Base-by-base conservation (phyloP, 2,329 filamentous ascomycete species). In the Paracorniculantispora psalliotae region DNA sequence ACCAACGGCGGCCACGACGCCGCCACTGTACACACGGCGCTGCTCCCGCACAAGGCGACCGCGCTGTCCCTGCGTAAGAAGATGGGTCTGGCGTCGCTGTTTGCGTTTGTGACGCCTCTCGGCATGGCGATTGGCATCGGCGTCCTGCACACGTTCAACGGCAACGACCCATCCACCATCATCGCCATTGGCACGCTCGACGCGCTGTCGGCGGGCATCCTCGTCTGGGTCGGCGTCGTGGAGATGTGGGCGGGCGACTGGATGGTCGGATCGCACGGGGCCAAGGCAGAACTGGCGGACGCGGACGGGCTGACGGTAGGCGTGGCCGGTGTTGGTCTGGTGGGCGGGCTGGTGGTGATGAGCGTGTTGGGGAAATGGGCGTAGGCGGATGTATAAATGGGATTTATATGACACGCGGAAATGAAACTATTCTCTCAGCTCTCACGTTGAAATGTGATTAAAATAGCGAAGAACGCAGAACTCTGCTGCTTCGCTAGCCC, bases 111-210 rank as follows among this genome's bases (percentile, higher is more conserved):
- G 57, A 92, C 89, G 0, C 89, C 89, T 0, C 75, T 91, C 30
- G 90, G 89, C 12, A 92, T 92, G 89, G 88, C 85, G 0, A 91
- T 93, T 61, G 89, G 90, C 1, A 85, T 91, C 35, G 88, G 87
- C 2, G 87, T 89, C 3, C 72, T 92, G 28, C 73, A 86, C 39
- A 70, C 77, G 9, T 92, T 91, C 73, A 92, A 92, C 65, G 89
- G 88, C 4, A 91, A 89, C 65, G 82, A 90, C 64, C 81, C 78
- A 3, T 77, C 79, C 1, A 92, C 89, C 0, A 77, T 91, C 43
- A 72, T 92, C 46, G 85, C 88, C 2, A 84, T 92, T 37, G 89
- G 88, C 0, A 90, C 88, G 0, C 76, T 92, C 1, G 86, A 92
- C 69, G 87, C 89, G 6, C 68, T 92, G 10, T 89, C 85, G 1